Percentiles rank a stretch among this genome's conserved stretches.
Conservation (phyloP, 441 rosid genomes). For the Erysimum cheiri region DNA sequence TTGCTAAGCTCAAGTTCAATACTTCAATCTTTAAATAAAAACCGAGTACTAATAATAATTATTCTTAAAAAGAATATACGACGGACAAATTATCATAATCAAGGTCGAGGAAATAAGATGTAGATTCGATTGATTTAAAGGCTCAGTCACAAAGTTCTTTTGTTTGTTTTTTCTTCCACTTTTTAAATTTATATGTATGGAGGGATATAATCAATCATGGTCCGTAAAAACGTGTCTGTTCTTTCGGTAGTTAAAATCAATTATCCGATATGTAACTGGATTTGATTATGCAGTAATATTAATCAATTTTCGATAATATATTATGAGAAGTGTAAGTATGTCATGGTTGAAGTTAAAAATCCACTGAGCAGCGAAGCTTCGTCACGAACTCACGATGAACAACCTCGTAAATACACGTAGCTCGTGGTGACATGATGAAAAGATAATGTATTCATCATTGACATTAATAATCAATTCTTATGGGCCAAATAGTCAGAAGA, state of each 20-base stretch:
- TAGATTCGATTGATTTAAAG: conserved; percentile 10
- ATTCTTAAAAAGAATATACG: neutral
- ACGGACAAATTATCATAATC: too few species aligned
- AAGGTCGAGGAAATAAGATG: conserved; percentile 20
- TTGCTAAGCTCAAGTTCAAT: conserved; percentile 45
- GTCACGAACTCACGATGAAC: neutral
- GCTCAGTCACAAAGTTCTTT: conserved; percentile 1
- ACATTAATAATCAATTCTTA: neutral
- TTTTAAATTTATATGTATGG: neutral
- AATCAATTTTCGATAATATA: too few species aligned
- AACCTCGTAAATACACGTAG: too few species aligned
- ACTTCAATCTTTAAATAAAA: conserved; percentile 38
- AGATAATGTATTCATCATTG: too few species aligned
- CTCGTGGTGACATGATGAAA: neutral
- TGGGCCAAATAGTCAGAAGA: neutral
- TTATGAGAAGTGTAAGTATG: too few species aligned
- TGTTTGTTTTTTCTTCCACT: neutral
- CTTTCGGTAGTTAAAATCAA: neutral
- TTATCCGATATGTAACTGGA: too few species aligned
- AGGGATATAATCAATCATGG: neutral
- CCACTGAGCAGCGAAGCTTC: conserved; percentile 9
- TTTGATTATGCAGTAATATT: too few species aligned
- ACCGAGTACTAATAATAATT: neutral
- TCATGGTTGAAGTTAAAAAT: neutral
- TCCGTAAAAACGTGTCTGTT: conserved; percentile 3